Base-by-base conservation (phyloP, 306 rosid genomes). In the Corylus avellana region DNA sequence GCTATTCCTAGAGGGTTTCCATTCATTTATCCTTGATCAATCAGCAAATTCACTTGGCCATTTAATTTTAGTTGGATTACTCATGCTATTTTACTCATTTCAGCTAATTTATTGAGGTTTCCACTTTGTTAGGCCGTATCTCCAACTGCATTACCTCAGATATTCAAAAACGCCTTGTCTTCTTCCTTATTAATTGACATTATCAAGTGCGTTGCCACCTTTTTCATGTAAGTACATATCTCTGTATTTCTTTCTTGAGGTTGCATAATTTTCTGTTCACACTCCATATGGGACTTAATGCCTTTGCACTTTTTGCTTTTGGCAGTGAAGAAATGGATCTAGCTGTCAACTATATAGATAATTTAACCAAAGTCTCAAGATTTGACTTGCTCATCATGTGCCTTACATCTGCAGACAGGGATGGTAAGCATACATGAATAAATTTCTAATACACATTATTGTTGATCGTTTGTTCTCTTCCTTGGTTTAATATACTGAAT, bases 101-200 rank as follows among this genome's bases (percentile, higher is more conserved):
- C 17, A n/a, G 62, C 75, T 77, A 27, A 32, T 80, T 75, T 69
- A 7, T 72, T 61, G 71, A 12, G 72, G 50, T 75, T 83, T 61
- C 68, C 25, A 14, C 70, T 8, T 10, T 68, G 68, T 39, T 83
- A 96, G 99, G 86, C 92, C 69, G 72, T 87, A 73, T 82, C 96
- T 76, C 96, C 98, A 70, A 78, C 70, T 42, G 84, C 82, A 29
- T 83, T 96, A 67, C 97, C 94, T 0, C 89, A 89, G 82, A 87
- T 96, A 87, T 96, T 93, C 82, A 96, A 89, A 84, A 91, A 89
- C 88, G 92, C 98, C 42, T 78, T 93, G 83, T 89, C 96, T 53
- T 88, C 92, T 83, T 80, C 89, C 77, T 50, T 93, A 53, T 88
- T 96, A 46, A 58, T 88, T 44, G 98, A 91, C 85, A 91, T 93